A percentile compares a stretch with the other conserved stretches of the same genome.
These are phyloP conservation scores for Tuber umbilicatum DNA, from an alignment of 495 filamentous ascomycete genomes.

Conservation along the genomic window DNA sequence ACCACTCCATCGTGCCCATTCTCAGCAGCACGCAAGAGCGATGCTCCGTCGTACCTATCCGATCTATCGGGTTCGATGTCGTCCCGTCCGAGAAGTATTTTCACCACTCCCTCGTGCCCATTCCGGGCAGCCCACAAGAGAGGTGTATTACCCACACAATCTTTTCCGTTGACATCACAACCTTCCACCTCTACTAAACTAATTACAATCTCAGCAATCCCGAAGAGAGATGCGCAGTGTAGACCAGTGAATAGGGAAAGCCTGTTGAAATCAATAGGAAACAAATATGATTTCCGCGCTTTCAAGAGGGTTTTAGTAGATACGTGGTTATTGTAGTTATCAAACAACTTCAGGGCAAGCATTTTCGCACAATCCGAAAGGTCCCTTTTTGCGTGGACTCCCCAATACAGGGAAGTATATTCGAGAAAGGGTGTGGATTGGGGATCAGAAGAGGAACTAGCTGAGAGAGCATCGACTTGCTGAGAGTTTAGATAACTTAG, in stretches of 20 bases:
- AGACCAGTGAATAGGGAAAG: not conserved
- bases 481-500: not conserved
- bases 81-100: not conserved
- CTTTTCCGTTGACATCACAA: not conserved
- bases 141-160: not conserved
- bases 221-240: not conserved
- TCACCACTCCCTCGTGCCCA: not conserved
- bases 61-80: not conserved
- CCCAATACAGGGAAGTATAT: not conserved
- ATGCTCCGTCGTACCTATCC: no score
- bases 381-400: not conserved
- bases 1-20: no score
- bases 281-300: not conserved
- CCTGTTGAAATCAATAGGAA: accelerated
- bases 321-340: not conserved
- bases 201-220: not conserved
- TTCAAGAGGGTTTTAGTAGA: not conserved
- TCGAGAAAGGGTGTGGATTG: not conserved
- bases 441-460: not conserved
- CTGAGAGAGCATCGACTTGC: not conserved
- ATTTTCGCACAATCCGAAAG: not conserved
- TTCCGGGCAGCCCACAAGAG: not conserved
- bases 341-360: not conserved
- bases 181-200: not conserved
- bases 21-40: no score